Evolutionary conservation across 257 asterid species (phyloP), one percentile per base, ranked within the genome.

Genomic region (Cruciata laevipes): DNA sequence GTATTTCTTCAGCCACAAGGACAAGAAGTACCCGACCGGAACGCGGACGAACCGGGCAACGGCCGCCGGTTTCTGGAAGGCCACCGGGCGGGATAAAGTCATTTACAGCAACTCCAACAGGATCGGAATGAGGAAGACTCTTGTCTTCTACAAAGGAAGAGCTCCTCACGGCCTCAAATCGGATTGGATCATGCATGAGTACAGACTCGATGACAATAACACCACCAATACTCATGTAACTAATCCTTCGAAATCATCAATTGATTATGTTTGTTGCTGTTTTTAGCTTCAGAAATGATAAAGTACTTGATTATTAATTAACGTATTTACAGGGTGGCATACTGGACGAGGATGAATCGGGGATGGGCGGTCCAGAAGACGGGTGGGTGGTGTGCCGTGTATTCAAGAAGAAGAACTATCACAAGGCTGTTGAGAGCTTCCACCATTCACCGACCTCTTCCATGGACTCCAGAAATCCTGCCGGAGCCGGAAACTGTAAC

Each of bases 311-410:
- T n/a, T n/a, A 1, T 27, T 27, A 27, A 27, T 27, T 27, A 27
- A 27, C 30, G 1, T 2, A 27, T 2, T 27, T 16, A 42, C 67
- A 88, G 93, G 86, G 21, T 32, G 70, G 81, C 1, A 71, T 35
- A 61, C 32, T 66, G 21, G 67, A 16, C 3, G 86, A 80, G 7
- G 91, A 83, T 10, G 66, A 61, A 31, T 14, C 52, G 3, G 47
- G 12, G 12, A 61, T 61, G 27, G 21, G 66, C 80, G 79, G 80
- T 33, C 55, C 80, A 4, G 97, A 93, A 57, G 99, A 93, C 59
- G 97, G 95, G 0, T 93, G 99, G 97, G 97, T 93, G 23, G 95
- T 90, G 0, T 93, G 99, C 68, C 91, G 99, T 2, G 98, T 93
- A 9, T 93, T 93, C 89, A 93, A 88, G 91, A 93, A 93, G 90